Evolutionary conservation across 1,139 yeast species (phyloP).

Genomic region (Saccharomycopsis hybrid): DNA sequence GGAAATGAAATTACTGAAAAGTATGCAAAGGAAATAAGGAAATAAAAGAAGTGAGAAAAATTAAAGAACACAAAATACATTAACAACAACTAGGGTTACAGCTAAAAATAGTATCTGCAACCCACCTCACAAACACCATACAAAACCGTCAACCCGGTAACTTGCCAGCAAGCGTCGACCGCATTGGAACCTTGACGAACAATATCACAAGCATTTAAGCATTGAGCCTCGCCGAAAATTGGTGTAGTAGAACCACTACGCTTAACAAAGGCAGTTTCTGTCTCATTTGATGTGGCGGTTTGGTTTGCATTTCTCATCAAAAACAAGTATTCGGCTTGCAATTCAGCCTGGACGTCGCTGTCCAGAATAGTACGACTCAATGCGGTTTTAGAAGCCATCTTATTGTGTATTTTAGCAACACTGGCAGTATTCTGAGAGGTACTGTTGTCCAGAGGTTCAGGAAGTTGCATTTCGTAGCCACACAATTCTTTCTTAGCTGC

Average conservation of each 20-base stretch:
- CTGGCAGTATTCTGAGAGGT: too few relatives aligned
- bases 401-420: too few relatives aligned
- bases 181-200: slow-evolving; percentile 6
- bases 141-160: slow-evolving; percentile 18
- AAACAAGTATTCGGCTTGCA: slow-evolving; percentile 15
- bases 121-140: slow-evolving; percentile 19
- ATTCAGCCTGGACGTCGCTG: slow-evolving; percentile 10
- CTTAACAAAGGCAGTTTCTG: too few relatives aligned
- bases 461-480: slow-evolving; percentile 15
- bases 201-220: slow-evolving; percentile 11
- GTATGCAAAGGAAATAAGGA: too few relatives aligned
- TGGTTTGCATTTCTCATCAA: not conserved
- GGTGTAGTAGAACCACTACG: too few relatives aligned
- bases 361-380: not conserved
- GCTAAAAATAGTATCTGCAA: slow-evolving; percentile 13
- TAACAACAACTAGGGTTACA: not conserved
- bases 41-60: not conserved
- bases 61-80: not conserved
- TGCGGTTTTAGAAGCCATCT: too few relatives aligned
- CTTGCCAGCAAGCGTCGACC: slow-evolving; percentile 17
- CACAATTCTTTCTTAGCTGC: slow-evolving; percentile 19
- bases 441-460: too few relatives aligned
- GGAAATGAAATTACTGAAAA: too few relatives aligned
- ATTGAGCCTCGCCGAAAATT: slow-evolving; percentile 1
- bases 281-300: too few relatives aligned